Conservation (phyloP, 768 basidiomycete genomes). For the Leccinellum luteum region DNA sequence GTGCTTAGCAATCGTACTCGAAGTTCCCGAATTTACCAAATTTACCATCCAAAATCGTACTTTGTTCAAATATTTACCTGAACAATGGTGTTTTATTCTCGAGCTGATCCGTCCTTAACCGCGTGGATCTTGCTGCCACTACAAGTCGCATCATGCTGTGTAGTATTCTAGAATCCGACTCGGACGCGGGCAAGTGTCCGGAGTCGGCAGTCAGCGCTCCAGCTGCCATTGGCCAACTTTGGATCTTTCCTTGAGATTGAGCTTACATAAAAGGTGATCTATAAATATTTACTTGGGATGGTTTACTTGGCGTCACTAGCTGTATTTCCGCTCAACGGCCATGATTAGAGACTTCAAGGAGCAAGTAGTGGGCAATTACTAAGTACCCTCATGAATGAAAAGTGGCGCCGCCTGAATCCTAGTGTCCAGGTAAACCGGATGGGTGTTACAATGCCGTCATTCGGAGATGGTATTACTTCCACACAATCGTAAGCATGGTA, state of each 20-base stretch:
- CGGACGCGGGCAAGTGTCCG: background rate
- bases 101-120: background rate
- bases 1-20: background rate
- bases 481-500: background rate
- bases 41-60: background rate
- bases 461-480: background rate
- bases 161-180: background rate
- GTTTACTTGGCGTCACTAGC: background rate
- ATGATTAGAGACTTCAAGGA: background rate
- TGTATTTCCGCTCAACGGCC: constrained; percentile 29
- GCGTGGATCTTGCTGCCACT: constrained; percentile 7
- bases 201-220: too few species aligned
- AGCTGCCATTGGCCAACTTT: background rate
- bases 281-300: background rate
- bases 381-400: background rate
- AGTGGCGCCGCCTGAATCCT: background rate
- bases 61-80: background rate
- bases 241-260: background rate
- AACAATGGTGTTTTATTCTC: background rate
- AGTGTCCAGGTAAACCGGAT: background rate
- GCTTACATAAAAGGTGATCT: constrained; percentile 2
- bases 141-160: background rate
- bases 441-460: background rate
- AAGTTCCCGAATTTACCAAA: background rate
- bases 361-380: background rate